Percentiles rank a stretch among this genome's conserved stretches.
phyloP scores from a whole-genome alignment of 192 early-diverging fungal species.

The Haplosporangium gracile region DNA sequence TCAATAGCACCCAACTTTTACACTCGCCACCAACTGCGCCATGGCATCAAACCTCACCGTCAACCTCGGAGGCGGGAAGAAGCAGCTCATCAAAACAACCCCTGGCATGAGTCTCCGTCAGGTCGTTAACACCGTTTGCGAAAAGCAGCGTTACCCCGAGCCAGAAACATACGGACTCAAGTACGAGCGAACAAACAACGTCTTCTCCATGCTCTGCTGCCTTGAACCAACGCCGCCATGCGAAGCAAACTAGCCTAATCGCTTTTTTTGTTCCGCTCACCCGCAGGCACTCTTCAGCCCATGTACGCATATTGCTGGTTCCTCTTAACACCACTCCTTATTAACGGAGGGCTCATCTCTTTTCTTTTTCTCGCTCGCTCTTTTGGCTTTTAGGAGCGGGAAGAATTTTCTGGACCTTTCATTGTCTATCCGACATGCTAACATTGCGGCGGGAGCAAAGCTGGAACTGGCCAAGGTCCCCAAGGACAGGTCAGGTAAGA shows the following conservation, averaged over 20 bases:
- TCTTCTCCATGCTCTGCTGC: not conserved
- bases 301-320: not conserved
- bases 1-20: not conserved
- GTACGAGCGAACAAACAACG: constrained; percentile 44
- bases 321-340: not conserved
- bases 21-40: not conserved
- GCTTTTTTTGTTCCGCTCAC: not conserved
- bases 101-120: constrained; percentile 80
- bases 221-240: not conserved
- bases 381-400: constrained; percentile 54
- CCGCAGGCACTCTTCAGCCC: not conserved
- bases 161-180: constrained; percentile 72
- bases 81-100: constrained; percentile 73
- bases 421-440: constrained; percentile 83
- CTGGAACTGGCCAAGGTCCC: constrained; percentile 65
- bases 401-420: constrained; percentile 78
- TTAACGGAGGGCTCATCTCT: not conserved
- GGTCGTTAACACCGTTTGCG: constrained; percentile 72
- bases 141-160: constrained; percentile 65
- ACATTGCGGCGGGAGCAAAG: constrained; percentile 84
- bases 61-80: constrained; percentile 61
- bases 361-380: not conserved
- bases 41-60: constrained; percentile 76
- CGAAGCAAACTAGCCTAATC: not conserved
- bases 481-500: constrained; percentile 53